phyloP scores from a whole-genome alignment of 2,329 filamentous ascomycete genomes.

The Cladosporium oxysporum region DNA sequence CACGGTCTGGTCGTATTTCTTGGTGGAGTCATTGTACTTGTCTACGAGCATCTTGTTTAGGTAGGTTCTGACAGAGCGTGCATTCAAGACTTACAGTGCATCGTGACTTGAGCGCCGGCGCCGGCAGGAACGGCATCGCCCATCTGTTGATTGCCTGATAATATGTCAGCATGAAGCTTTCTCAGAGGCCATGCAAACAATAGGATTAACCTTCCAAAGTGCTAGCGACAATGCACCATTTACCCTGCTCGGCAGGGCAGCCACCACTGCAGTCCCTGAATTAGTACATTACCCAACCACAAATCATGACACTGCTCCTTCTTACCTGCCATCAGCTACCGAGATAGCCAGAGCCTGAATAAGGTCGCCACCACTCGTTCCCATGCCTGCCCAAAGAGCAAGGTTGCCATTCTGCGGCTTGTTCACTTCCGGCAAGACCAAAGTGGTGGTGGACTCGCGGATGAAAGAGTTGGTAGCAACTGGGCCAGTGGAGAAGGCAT shows the following conservation, averaged over 20 bases:
- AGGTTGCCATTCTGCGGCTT: constrained; percentile 41
- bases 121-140: constrained; percentile 22
- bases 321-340: constrained; percentile 18
- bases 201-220: constrained; percentile 37
- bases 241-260: constrained; percentile 21
- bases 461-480: constrained; percentile 45
- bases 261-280: constrained; percentile 7
- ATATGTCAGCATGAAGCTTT: not conserved
- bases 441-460: constrained; percentile 47
- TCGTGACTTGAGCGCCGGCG: constrained; percentile 41
- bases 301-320: not conserved
- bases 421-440: constrained; percentile 45
- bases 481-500: constrained; percentile 48
- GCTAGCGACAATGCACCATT: constrained; percentile 50
- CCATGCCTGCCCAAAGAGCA: constrained; percentile 54
- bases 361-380: constrained; percentile 49
- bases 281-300: not conserved
- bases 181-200: not conserved
- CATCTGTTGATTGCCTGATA: constrained; percentile 24
- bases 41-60: constrained; percentile 26
- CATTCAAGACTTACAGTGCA: constrained; percentile 41
- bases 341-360: constrained; percentile 49
- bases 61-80: not conserved
- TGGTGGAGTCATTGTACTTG: constrained; percentile 43
- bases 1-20: constrained; percentile 46